Evolutionary conservation across 2,329 filamentous ascomycete genomes (phyloP), one percentile per base, ranked within the genome.

Genomic region (Parasarocladium wereldwijsianum): DNA sequence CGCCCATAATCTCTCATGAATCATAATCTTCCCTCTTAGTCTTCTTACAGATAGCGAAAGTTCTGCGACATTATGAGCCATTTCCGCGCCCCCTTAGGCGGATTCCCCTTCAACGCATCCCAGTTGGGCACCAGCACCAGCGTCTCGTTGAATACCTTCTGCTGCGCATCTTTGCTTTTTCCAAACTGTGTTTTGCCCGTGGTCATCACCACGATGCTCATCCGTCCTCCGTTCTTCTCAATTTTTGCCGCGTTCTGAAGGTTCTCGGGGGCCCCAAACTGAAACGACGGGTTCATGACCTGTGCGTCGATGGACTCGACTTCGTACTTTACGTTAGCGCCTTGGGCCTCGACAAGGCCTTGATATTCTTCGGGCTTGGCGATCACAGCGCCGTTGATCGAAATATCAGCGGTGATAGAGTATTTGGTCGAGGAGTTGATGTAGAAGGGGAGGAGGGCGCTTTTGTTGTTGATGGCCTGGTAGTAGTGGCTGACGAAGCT

Each of bases 51-150:
- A 17, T 64, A 54, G 33, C 78, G 64, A 43, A 81, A 83, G 44
- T 76, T 83, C 52, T 85, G 78, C 37, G 72, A 80, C 46, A 74
- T 64, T 40, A 83, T 69, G 33, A 84, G 52, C 65, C 74, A 81
- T 40, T 62, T 60, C 45, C 64, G 67, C 31, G 62, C 43, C 2
- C 62, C 62, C 35, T 64, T 63, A 3, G 63, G 51, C 20, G 67
- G 62, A 38, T 69, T 71, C 32, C 56, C 55, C 4, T 55, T 58
- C 39, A 65, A 58, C 1, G 62, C 54, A 38, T 75, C 68, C 68
- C 72, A 66, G 53, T 83, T 82, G 6, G 85, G 83, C 21, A 87
- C 79, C 32, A 93, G 60, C 15, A 92, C 68, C 47, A 93, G 77
- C 1, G 68, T 76, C 51, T 93, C 85, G 43, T 73, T 78, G 50